Conservation (phyloP, 768 basidiomycete genomes). For the Pisolithus orientalis region DNA sequence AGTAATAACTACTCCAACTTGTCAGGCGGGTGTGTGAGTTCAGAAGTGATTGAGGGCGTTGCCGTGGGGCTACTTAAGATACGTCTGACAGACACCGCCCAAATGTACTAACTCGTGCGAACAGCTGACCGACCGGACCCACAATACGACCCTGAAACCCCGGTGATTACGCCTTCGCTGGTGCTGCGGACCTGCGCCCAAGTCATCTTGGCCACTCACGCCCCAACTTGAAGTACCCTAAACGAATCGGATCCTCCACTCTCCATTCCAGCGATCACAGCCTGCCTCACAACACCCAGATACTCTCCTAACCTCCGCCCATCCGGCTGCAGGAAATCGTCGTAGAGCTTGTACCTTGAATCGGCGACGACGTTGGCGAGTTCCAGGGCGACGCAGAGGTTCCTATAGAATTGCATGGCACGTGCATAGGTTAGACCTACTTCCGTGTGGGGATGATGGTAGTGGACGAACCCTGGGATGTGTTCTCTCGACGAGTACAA, state of each 20-base stretch:
- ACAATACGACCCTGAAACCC: too few species aligned
- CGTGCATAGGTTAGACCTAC: neutral
- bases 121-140: too few species aligned
- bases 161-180: too few species aligned
- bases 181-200: too few species aligned
- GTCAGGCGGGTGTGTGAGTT: too few species aligned
- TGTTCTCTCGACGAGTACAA: constrained; percentile 57
- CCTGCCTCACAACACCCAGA: constrained; percentile 63
- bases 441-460: neutral
- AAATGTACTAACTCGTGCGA: too few species aligned
- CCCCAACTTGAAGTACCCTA: constrained; percentile 28
- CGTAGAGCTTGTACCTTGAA: constrained; percentile 78
- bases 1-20: too few species aligned
- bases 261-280: constrained; percentile 66
- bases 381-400: constrained; percentile 67
- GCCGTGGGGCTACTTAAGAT: too few species aligned
- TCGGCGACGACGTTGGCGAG: constrained; percentile 85
- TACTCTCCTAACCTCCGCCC: constrained; percentile 67
- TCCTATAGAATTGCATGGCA: constrained; percentile 37
- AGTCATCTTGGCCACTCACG: too few species aligned
- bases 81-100: too few species aligned
- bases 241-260: constrained; percentile 75
- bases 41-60: too few species aligned
- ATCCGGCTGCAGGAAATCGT: constrained; percentile 66
- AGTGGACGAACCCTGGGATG: constrained; percentile 56